phyloP scores from a whole-genome alignment of 345 rosid genomes.

The Bruguiera sexangula region DNA sequence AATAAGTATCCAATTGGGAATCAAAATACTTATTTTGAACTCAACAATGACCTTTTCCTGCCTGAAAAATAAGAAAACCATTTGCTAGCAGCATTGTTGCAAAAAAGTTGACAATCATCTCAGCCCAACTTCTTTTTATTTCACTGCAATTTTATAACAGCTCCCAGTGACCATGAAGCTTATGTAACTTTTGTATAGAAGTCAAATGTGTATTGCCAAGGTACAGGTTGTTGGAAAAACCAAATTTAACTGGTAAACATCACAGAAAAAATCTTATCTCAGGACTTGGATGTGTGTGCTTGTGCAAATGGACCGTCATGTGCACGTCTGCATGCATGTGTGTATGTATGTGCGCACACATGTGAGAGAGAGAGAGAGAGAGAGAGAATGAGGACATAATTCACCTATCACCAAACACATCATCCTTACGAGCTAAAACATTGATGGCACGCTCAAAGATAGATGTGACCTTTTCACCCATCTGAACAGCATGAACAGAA shows the following conservation, averaged over 20 bases:
- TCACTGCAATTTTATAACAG: conserved; percentile 6
- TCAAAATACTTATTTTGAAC: neutral
- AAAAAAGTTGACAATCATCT: neutral
- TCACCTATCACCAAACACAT: conserved; percentile 58
- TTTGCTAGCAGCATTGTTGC: neutral
- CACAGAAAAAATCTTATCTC: too few species aligned
- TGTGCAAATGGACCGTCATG: too few species aligned
- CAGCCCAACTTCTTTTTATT: neutral
- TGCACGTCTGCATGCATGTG: neutral
- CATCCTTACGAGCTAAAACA: conserved; percentile 73
- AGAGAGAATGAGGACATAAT: neutral
- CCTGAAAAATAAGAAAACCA: neutral
- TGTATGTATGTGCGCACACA: neutral
- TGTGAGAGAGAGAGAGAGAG: neutral
- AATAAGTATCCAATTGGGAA: neutral
- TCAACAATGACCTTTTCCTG: neutral
- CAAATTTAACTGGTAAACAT: too few species aligned
- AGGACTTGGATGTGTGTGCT: too few species aligned
- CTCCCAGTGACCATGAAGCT: neutral
- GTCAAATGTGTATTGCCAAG: too few species aligned
- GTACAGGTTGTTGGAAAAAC: too few species aligned
- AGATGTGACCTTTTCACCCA: conserved; percentile 86
- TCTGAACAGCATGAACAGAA: conserved; percentile 88
- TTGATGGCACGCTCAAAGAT: conserved; percentile 79
- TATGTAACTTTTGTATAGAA: neutral